Base-by-base conservation (phyloP, 768 basidiomycete species). In the Brasilioporus rufonigricans region DNA sequence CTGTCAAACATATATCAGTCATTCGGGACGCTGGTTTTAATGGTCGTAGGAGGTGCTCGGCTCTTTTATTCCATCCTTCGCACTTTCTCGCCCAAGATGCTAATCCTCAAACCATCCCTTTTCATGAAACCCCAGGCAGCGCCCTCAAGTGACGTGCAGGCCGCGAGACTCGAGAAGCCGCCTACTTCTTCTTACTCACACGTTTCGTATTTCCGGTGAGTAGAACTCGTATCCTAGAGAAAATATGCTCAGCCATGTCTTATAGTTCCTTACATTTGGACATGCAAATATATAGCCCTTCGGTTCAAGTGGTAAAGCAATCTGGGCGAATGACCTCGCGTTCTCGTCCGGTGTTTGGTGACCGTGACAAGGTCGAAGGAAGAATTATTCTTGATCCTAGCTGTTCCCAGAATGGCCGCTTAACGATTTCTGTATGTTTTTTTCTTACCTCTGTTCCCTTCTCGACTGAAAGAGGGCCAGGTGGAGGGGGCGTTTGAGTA, bases 401-500 rank as follows among this genome's bases (percentile, higher is more conserved):
- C 55, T 81, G 74, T 64, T 71, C 74, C 46, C 78, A 73, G 54
- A 76, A 77, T 4, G 87, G 87, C n/a, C 77, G 77, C 19, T 69
- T 89, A 47, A 73, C 76, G 16, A 73, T 89, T 43, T 75, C 81
- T 21, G 87, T 87, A 60, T 50, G 73, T 57, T 55, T 36, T 2
- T 13, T 16, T 16, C 16, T 49, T 1, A 7, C 3, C 11, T 44
- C 38, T 7, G 18, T 44, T 38, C 3, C 10, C 31, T 26, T 61
- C 48, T 36, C n/a, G 27, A 27, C 48, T 57, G 27, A 64, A 29
- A 11, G 32, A 48, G 13, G 43, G 9, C 5, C 56, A 89, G 87
- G 70, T 89, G 47, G 84, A 87, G 72, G 87, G 87, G 7, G 66
- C 74, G 11, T 85, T 89, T 62, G 70, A 74, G 19, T 83, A 81